Evolutionary conservation across 768 basidiomycete genomes (phyloP).

Genomic region (Paxillus involutus): DNA sequence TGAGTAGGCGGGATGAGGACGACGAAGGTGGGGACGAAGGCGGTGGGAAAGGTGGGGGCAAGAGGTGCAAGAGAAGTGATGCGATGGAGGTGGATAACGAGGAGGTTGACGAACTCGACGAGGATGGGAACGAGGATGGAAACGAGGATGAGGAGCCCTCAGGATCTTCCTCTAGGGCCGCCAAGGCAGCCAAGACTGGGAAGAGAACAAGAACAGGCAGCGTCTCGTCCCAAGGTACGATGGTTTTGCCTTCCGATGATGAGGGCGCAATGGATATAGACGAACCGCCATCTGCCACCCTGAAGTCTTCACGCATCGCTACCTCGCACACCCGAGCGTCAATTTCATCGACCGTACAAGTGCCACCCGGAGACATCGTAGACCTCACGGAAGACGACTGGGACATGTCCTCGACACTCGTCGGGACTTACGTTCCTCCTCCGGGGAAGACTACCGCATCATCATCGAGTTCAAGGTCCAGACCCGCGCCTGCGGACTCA

Average conservation of each 20-base stretch:
- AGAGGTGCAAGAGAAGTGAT: background rate
- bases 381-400: conserved; percentile 17
- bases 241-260: conserved; percentile 22
- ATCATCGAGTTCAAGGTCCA: background rate
- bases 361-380: background rate
- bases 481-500: background rate
- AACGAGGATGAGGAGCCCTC: background rate
- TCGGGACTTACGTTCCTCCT: conserved; percentile 17
- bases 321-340: background rate
- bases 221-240: conserved; percentile 18
- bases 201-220: conserved; percentile 13
- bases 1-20: conserved; percentile 16
- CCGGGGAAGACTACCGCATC: conserved; percentile 10
- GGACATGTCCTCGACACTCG: conserved; percentile 25
- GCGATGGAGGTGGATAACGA: conserved; percentile 8
- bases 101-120: conserved; percentile 20
- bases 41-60: conserved; percentile 7
- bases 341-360: background rate
- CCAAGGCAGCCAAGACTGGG: conserved; percentile 6
- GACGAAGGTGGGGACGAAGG: conserved; percentile 8
- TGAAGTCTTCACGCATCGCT: conserved; percentile 4
- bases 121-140: background rate
- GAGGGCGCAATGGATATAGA: conserved; percentile 29
- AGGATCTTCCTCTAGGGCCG: conserved; percentile 11
- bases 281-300: conserved; percentile 17